Percentiles rank a stretch among this genome's conserved stretches.
Evolutionary conservation across 306 rosid genomes (phyloP).

Genomic region (Inga oerstediana): DNA sequence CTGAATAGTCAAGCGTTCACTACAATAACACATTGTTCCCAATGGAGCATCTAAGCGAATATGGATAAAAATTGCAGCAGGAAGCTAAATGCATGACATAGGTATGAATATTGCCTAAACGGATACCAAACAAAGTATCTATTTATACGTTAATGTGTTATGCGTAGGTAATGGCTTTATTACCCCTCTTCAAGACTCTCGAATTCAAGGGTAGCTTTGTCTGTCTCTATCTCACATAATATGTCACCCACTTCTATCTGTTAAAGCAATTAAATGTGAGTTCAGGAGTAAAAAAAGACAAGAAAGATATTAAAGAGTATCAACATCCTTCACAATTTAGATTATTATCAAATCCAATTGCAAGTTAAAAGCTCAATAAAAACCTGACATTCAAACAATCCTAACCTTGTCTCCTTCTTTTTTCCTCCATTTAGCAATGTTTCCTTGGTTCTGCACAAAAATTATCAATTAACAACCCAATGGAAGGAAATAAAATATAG

Average conservation of each 20-base stretch:
- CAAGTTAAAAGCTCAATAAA: constrained; percentile 12
- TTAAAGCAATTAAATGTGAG: constrained; percentile 31
- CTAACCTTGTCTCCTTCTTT: constrained; percentile 98
- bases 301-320: constrained; percentile 21
- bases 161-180: constrained; percentile 40
- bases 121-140: constrained; percentile 19
- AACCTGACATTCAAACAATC: constrained; percentile 38
- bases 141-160: constrained; percentile 19
- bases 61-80: neutral
- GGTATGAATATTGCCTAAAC: neutral
- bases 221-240: constrained; percentile 98
- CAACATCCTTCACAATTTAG: constrained; percentile 24
- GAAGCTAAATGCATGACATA: neutral
- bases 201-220: constrained; percentile 95
- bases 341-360: constrained; percentile 20
- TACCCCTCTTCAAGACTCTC: constrained; percentile 98
- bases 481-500: constrained; percentile 30
- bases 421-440: constrained; percentile 84
- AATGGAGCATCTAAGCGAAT: constrained; percentile 23
- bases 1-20: constrained; percentile 19
- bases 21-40: constrained; percentile 8
- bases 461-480: constrained; percentile 25
- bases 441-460: constrained; percentile 82
- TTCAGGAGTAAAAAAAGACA: neutral
- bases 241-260: constrained; percentile 98